phyloP scores from a whole-genome alignment of 2,329 filamentous ascomycete species.

The Ceratocystis huliohia region DNA sequence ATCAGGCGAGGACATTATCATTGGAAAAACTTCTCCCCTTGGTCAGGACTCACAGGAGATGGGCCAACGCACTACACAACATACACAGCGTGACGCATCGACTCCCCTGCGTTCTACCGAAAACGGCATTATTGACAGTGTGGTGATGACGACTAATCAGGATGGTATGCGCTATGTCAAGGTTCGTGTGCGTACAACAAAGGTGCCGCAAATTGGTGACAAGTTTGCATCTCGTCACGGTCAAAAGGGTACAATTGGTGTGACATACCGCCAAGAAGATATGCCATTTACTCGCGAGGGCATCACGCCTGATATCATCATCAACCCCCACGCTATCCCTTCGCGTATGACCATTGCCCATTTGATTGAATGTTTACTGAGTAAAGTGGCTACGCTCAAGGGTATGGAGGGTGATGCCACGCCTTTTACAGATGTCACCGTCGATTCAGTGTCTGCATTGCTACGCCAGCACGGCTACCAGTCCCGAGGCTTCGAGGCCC shows the following conservation, averaged over 20 bases:
- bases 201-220: conserved; percentile 96
- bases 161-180: conserved; percentile 95
- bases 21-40: conserved; percentile 94
- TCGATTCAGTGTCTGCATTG: conserved; percentile 79
- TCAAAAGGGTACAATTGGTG: conserved; percentile 98
- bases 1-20: conserved; percentile 96
- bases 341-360: conserved; percentile 99
- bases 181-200: conserved; percentile 91
- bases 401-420: conserved; percentile 96
- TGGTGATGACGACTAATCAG: conserved; percentile 84
- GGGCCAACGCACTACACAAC: conserved; percentile 76
- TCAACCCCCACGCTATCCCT: conserved; percentile 98
- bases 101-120: conserved; percentile 91
- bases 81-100: conserved; percentile 89
- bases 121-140: conserved; percentile 89
- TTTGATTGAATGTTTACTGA: conserved; percentile 96
- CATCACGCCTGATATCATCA: conserved; percentile 87
- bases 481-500: conserved; percentile 90
- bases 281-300: conserved; percentile 96
- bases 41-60: conserved; percentile 86
- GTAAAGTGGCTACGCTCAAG: conserved; percentile 85
- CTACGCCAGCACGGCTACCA: conserved; percentile 87
- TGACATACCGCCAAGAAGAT: conserved; percentile 93
- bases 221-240: conserved; percentile 99
- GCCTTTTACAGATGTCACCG: conserved; percentile 93